A percentile compares a stretch with the other conserved stretches of the same genome.
These are phyloP conservation scores for Dendrobium huoshanense DNA, from an alignment of 106 monocot genomes.

Conservation along the genomic window DNA sequence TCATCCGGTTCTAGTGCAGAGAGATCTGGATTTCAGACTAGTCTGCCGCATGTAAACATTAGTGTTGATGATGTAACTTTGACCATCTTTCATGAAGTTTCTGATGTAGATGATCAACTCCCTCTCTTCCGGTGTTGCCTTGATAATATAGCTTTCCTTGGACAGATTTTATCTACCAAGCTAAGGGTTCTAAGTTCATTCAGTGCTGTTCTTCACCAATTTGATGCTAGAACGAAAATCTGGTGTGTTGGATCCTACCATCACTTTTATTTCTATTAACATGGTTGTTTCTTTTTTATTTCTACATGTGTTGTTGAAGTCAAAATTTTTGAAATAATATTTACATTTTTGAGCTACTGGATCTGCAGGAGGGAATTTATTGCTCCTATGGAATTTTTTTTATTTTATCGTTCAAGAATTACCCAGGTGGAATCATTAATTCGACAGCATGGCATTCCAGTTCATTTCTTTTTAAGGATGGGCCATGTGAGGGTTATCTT, in stretches of 20 bases:
- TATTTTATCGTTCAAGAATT: conserved; percentile 53
- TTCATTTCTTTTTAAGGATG: conserved; percentile 42
- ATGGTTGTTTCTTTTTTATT: conserved; percentile 4
- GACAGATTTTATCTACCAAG: conserved; percentile 51
- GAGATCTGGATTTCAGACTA: conserved; percentile 1
- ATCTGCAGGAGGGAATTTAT: conserved; percentile 66
- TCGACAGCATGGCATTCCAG: conserved; percentile 24
- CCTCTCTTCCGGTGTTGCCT: conserved; percentile 42
- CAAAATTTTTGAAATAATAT: neutral
- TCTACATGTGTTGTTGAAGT: neutral
- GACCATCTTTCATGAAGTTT: conserved; percentile 58
- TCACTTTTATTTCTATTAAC: neutral
- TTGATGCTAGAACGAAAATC: conserved; percentile 41
- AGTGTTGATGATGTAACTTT: conserved; percentile 35
- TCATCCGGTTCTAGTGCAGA: conserved; percentile 11
- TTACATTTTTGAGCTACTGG: conserved; percentile 4
- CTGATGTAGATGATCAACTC: conserved; percentile 49
- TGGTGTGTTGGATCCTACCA: conserved; percentile 33
- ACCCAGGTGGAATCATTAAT: conserved; percentile 13
- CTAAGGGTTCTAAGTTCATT: conserved; percentile 59
- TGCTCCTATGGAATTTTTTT: conserved; percentile 40
- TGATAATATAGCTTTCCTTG: conserved; percentile 31
- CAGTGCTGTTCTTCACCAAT: conserved; percentile 27
- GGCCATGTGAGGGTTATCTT: conserved; percentile 43
- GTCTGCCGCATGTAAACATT: conserved; percentile 32